phyloP scores from a whole-genome alignment of 2,329 filamentous ascomycete genomes.

The Fusarium tanahbumbuense region DNA sequence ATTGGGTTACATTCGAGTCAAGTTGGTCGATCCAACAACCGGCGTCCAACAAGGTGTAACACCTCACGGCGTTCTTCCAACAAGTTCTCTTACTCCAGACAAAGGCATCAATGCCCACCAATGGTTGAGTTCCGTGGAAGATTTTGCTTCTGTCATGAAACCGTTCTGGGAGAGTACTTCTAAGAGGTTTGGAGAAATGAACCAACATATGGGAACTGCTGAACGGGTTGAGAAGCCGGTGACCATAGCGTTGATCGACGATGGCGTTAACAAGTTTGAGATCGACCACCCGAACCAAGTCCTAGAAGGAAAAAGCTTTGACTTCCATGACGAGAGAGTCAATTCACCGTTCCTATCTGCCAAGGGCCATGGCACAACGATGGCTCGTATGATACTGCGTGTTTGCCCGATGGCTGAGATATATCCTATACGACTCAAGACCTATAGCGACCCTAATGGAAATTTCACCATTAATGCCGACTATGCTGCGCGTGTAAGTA shows the following conservation, averaged over 20 bases:
- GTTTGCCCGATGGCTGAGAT: slow-evolving; percentile 1
- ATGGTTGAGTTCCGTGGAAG: neutral
- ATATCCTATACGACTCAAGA: neutral
- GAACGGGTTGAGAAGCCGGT: neutral
- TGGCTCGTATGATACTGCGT: slow-evolving; percentile 3
- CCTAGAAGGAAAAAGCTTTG: neutral
- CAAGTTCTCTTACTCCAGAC: neutral
- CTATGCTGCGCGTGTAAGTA: neutral
- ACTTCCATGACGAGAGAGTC: neutral
- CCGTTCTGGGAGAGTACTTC: neutral
- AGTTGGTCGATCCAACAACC: neutral
- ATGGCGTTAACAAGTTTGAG: slow-evolving; percentile 3
- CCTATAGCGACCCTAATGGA: neutral
- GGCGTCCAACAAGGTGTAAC: neutral
- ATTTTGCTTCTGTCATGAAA: neutral
- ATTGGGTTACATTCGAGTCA: neutral
- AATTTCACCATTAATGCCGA: neutral
- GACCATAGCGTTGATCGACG: neutral
- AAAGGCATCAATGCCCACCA: neutral
- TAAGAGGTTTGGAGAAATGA: neutral
- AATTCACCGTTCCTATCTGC: neutral
- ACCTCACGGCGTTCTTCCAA: neutral
- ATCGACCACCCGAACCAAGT: neutral
- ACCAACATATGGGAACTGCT: neutral
- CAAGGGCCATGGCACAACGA: neutral